phyloP scores from a whole-genome alignment of 257 asterid genomes.

The Catharanthus roseus region DNA sequence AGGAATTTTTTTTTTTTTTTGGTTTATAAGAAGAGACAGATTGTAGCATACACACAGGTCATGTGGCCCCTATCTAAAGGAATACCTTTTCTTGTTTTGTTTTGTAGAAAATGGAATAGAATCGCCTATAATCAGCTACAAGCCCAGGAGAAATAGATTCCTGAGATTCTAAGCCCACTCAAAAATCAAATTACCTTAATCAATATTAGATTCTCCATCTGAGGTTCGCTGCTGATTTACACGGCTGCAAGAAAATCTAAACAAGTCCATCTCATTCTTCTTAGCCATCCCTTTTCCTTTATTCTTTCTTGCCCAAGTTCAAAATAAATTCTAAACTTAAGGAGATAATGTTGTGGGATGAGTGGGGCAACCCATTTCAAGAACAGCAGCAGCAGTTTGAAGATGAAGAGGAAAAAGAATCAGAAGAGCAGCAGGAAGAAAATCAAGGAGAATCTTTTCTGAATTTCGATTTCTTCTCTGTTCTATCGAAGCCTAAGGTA shows the following conservation, averaged over 20 bases:
- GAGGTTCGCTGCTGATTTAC: neutral
- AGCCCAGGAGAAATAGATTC: neutral
- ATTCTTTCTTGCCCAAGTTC: neutral
- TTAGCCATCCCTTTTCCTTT: neutral
- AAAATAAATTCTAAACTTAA: neutral
- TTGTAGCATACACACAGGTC: neutral
- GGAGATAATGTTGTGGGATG: conserved; percentile 66
- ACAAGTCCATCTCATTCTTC: neutral
- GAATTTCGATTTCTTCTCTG: conserved; percentile 59
- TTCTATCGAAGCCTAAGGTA: conserved; percentile 71
- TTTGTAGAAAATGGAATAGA: neutral
- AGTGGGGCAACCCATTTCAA: conserved; percentile 41
- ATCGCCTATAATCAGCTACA: neutral
- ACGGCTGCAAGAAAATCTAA: neutral
- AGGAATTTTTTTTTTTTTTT: no score
- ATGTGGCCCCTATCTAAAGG: neutral
- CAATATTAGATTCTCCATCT: neutral
- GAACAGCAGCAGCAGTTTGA: conserved; percentile 19
- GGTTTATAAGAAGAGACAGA: no score
- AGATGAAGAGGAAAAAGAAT: conserved; percentile 28
- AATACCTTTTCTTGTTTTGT: no score
- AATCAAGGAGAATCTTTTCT: conserved; percentile 36
- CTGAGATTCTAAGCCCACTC: neutral
- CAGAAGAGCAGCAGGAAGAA: conserved; percentile 23
- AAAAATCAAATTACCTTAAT: neutral